phyloP scores from a whole-genome alignment of 2,329 filamentous ascomycete species.

The Claviceps fusiformis region DNA sequence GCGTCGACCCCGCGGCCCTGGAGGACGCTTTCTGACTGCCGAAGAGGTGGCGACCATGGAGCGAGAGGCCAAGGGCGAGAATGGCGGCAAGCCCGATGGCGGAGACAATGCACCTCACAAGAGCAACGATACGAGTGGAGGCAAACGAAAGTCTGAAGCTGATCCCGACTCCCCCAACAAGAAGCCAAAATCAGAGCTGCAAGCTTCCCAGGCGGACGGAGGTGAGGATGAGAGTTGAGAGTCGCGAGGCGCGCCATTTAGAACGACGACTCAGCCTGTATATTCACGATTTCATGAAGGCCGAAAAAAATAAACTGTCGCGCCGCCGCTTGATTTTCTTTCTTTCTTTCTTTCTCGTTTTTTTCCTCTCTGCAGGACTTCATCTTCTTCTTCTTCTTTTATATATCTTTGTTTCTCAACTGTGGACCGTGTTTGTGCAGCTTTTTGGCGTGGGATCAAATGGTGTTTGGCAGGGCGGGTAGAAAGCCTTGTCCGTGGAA shows the following conservation, averaged over 20 bases:
- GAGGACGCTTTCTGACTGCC: constrained; percentile 88
- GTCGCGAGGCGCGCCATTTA: not conserved
- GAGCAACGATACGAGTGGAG: constrained; percentile 23
- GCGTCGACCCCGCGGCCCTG: constrained; percentile 84
- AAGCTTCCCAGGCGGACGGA: constrained; percentile 24
- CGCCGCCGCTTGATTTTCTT: not conserved
- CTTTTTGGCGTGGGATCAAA: constrained; percentile 5
- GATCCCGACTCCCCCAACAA: constrained; percentile 37
- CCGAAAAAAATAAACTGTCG: constrained; percentile 8
- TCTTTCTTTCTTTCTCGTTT: constrained; percentile 3
- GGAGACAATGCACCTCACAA: constrained; percentile 13
- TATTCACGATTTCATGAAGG: constrained; percentile 25
- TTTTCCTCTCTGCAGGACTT: not conserved
- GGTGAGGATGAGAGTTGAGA: constrained; percentile 19
- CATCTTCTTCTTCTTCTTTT: not conserved
- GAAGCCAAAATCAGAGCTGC: constrained; percentile 39
- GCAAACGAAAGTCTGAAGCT: constrained; percentile 48
- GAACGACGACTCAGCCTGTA: constrained; percentile 7
- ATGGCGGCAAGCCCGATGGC: constrained; percentile 18
- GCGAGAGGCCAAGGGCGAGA: constrained; percentile 36
- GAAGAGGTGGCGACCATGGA: constrained; percentile 92
- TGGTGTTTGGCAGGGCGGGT: constrained; percentile 2
- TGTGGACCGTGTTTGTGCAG: constrained; percentile 3
- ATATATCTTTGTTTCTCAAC: constrained; percentile 2
- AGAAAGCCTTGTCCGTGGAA: not conserved